Evolutionary conservation across 2,329 filamentous ascomycete genomes (phyloP).

Genomic region (Fusarium robinianum): DNA sequence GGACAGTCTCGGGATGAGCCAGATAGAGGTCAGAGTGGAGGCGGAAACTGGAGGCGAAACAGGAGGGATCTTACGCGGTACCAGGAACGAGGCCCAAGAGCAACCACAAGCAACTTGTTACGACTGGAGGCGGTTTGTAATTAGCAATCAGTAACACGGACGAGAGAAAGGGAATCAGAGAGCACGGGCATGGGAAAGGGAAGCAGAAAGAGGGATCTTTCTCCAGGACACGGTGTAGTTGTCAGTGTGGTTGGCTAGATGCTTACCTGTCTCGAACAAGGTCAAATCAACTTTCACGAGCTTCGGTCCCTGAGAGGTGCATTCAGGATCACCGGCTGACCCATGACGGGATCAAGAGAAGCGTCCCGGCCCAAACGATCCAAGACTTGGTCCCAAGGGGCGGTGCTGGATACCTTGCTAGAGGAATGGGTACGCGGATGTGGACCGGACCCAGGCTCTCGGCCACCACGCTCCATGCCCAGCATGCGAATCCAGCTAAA

Average conservation of each 20-base stretch:
- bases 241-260: slow-evolving; percentile 20
- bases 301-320: slow-evolving; percentile 17
- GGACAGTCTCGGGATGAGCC: neutral
- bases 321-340: slow-evolving; percentile 4
- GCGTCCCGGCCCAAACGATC: slow-evolving; percentile 1
- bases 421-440: slow-evolving; percentile 19
- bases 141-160: slow-evolving; percentile 14
- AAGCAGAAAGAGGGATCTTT: slow-evolving; percentile 11
- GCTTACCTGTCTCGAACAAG: slow-evolving; percentile 9
- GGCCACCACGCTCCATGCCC: slow-evolving; percentile 16
- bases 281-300: slow-evolving; percentile 11
- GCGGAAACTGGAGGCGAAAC: slow-evolving; percentile 20
- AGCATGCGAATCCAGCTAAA: slow-evolving; percentile 14
- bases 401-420: slow-evolving; percentile 10
- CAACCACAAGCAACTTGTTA: slow-evolving; percentile 18
- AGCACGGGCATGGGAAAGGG: slow-evolving; percentile 11
- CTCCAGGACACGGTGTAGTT: slow-evolving; percentile 17
- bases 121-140: slow-evolving; percentile 2
- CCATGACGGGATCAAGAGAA: slow-evolving; percentile 5
- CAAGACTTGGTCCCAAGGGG: neutral
- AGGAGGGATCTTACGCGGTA: slow-evolving; percentile 11
- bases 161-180: slow-evolving; percentile 11
- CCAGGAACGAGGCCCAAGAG: slow-evolving; percentile 13
- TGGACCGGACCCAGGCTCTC: slow-evolving; percentile 13
- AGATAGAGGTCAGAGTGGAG: slow-evolving; percentile 19